Conservation (phyloP, 2,329 filamentous ascomycete species). For the Salinomyces thailandicus region DNA sequence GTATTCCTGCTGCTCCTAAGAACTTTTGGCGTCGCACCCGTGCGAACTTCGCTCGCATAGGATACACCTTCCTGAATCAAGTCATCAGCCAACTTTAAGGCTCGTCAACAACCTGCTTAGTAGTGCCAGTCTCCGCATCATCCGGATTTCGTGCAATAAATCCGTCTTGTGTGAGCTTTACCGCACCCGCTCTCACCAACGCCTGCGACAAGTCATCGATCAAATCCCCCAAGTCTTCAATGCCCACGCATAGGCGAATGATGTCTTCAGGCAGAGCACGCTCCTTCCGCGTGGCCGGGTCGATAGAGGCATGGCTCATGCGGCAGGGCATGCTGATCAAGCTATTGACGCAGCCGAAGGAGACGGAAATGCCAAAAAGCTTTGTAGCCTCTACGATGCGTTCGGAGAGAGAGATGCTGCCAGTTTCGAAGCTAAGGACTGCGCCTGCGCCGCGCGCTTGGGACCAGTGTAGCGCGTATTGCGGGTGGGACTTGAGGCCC, state of each 20-base stretch:
- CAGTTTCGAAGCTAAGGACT: conserved; percentile 92
- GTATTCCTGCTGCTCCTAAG: too few relatives aligned
- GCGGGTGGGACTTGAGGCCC: conserved; percentile 84
- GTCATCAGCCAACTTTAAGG: conserved; percentile 16
- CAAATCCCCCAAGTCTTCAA: conserved; percentile 83
- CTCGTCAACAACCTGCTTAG: conserved; percentile 28
- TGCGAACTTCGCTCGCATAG: too few relatives aligned
- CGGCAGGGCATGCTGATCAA: conserved; percentile 98
- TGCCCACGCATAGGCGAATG: conserved; percentile 89
- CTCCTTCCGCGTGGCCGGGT: conserved; percentile 82
- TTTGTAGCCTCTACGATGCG: conserved; percentile 87
- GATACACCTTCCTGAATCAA: too few relatives aligned
- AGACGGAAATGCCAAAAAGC: conserved; percentile 91
- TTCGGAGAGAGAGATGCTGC: conserved; percentile 71
- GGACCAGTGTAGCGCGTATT: conserved; percentile 91
- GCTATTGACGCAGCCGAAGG: conserved; percentile 96
- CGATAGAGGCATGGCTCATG: conserved; percentile 98
- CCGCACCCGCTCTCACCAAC: conserved; percentile 87
- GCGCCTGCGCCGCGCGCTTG: conserved; percentile 91
- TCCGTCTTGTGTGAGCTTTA: conserved; percentile 65
- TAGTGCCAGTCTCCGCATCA: conserved; percentile 22
- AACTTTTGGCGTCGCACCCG: too few relatives aligned
- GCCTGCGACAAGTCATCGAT: conserved; percentile 87
- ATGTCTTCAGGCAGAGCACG: conserved; percentile 93
- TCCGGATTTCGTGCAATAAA: conserved; percentile 50